Conservation (phyloP, 176 grass and related monocot species). For the Triticum timopheevii region DNA sequence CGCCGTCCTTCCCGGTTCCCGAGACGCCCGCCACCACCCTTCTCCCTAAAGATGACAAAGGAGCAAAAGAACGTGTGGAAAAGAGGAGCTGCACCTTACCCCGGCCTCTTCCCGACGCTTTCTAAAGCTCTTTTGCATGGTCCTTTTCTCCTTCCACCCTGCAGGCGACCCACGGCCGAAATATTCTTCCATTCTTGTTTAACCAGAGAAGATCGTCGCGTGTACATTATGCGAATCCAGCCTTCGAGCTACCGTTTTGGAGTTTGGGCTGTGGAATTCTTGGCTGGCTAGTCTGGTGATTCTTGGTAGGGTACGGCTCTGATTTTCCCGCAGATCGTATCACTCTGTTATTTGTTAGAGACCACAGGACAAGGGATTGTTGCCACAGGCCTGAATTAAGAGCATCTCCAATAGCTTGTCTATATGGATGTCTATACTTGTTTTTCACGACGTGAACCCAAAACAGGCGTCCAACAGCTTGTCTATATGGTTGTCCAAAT, state of each 20-base stretch:
- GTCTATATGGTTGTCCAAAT: no score
- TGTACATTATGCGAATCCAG: not conserved
- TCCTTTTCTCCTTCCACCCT: constrained; percentile 18
- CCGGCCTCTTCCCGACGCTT: not conserved
- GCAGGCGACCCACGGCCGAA: not conserved
- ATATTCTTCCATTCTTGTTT: constrained; percentile 21
- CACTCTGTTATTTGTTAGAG: not conserved
- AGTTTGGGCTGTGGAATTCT: not conserved
- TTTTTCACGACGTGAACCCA: no score
- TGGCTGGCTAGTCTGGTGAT: not conserved
- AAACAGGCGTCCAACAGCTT: no score
- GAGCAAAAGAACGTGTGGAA: constrained; percentile 38
- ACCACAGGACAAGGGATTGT: not conserved
- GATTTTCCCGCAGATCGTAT: not conserved
- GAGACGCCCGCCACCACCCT: constrained; percentile 23
- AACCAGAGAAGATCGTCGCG: not conserved
- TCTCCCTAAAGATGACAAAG: constrained; percentile 43
- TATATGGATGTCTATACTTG: no score
- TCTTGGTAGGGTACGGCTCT: no score
- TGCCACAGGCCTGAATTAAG: not conserved
- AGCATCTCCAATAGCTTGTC: no score
- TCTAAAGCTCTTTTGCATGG: not conserved
- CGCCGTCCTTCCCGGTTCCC: constrained; percentile 24
- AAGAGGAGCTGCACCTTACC: constrained; percentile 48
- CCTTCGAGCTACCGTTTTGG: not conserved